These are phyloP conservation scores for Penicillium sp. DNA, from an alignment of 2,329 filamentous ascomycete genomes.

Conservation along the genomic window DNA sequence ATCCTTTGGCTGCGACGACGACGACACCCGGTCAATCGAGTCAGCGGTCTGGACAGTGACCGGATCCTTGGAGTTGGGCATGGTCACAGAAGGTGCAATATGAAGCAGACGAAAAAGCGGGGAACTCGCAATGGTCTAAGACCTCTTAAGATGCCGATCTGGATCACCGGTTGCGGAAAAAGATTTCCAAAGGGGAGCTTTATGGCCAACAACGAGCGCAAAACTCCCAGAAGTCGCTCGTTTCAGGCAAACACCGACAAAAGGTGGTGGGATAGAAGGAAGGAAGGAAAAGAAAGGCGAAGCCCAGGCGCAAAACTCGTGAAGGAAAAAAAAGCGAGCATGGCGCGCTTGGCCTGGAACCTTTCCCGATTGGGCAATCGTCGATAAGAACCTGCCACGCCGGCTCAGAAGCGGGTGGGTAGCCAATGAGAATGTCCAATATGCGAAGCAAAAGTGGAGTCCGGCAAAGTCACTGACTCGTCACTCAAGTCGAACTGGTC, in stretches of 20 bases:
- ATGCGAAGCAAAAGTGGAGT: neutral
- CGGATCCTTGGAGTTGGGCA: slow-evolving; percentile 32
- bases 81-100: slow-evolving; percentile 15
- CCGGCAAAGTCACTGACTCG: neutral
- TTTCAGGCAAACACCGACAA: slow-evolving; percentile 20
- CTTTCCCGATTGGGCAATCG: slow-evolving; percentile 20
- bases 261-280: slow-evolving; percentile 2
- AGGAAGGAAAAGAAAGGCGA: slow-evolving; percentile 8
- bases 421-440: neutral
- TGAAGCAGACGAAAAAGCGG: slow-evolving; percentile 9
- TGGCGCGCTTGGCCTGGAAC: slow-evolving; percentile 18
- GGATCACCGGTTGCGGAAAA: neutral
- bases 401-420: neutral
- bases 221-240: slow-evolving; percentile 61
- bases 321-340: slow-evolving; percentile 15
- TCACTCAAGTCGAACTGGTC: neutral
- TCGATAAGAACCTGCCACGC: slow-evolving; percentile 10
- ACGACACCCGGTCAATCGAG: slow-evolving; percentile 5
- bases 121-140: slow-evolving; percentile 9
- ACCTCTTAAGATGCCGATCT: neutral
- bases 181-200: slow-evolving; percentile 45
- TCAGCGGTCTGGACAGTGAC: slow-evolving; percentile 24
- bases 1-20: slow-evolving; percentile 22
- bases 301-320: slow-evolving; percentile 5
- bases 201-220: slow-evolving; percentile 53